Evolutionary conservation across 345 rosid species (phyloP).

Genomic region (Lepidium didymum): DNA sequence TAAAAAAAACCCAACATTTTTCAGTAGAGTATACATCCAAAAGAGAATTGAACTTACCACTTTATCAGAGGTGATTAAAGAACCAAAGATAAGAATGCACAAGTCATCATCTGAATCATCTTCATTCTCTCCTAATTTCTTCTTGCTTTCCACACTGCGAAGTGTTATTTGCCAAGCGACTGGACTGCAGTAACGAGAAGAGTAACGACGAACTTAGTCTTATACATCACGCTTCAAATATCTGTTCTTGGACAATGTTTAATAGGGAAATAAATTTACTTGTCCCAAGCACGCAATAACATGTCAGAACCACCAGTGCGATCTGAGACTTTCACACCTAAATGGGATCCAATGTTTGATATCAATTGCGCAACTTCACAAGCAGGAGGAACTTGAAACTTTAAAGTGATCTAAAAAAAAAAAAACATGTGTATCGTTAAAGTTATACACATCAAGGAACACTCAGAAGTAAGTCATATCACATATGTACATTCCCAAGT

Average conservation of each 20-base stretch:
- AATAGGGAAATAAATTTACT: slow-evolving; percentile 30
- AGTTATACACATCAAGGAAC: background rate
- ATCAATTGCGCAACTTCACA: slow-evolving; percentile 73
- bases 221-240: background rate
- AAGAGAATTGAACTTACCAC: slow-evolving; percentile 40
- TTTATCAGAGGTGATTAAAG: slow-evolving; percentile 69
- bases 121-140: slow-evolving; percentile 29
- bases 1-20: background rate
- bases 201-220: background rate
- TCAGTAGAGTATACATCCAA: background rate
- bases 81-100: slow-evolving; percentile 69
- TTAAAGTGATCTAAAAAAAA: slow-evolving; percentile 53
- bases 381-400: slow-evolving; percentile 70
- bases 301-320: slow-evolving; percentile 72
- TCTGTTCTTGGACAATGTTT: background rate
- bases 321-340: slow-evolving; percentile 69
- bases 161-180: slow-evolving; percentile 90
- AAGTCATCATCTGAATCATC: slow-evolving; percentile 44
- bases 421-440: background rate
- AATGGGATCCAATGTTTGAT: slow-evolving; percentile 67
- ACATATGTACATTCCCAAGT: background rate
- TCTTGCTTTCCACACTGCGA: slow-evolving; percentile 41
- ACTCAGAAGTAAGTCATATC: background rate
- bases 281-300: slow-evolving; percentile 89
- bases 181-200: slow-evolving; percentile 48